Conservation (phyloP, 2,329 filamentous ascomycete species). For the Aspergillus phoenicis region DNA sequence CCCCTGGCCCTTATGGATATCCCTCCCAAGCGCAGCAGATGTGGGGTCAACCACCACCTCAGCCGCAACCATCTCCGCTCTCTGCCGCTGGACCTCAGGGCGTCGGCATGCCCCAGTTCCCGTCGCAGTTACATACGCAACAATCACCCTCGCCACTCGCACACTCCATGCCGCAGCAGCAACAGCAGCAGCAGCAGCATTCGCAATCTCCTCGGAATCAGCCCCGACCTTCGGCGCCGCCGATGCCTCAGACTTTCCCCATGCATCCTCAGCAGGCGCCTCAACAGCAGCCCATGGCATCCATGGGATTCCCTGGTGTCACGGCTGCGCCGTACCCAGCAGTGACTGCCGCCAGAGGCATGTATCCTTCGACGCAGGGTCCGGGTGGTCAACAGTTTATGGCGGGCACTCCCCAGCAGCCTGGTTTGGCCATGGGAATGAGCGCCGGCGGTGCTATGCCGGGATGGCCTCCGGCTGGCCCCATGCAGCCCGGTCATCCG, state of each 20-base stretch:
- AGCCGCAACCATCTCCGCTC: slow-evolving; percentile 64
- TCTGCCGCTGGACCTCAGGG: slow-evolving; percentile 42
- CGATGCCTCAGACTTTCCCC: slow-evolving; percentile 41
- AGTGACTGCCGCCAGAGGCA: slow-evolving; percentile 36
- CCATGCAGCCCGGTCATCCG: slow-evolving; percentile 42
- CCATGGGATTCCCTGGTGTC: slow-evolving; percentile 41
- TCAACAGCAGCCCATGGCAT: slow-evolving; percentile 39
- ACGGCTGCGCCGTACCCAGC: slow-evolving; percentile 36
- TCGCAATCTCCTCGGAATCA: slow-evolving; percentile 49
- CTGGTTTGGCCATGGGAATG: slow-evolving; percentile 41
- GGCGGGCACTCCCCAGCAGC: slow-evolving; percentile 38
- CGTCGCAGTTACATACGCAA: slow-evolving; percentile 42
- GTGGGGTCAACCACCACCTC: slow-evolving; percentile 66
- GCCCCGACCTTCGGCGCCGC: slow-evolving; percentile 38
- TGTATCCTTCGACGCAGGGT: slow-evolving; percentile 42
- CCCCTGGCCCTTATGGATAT: slow-evolving; percentile 55
- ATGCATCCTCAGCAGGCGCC: slow-evolving; percentile 40
- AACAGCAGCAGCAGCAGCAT: slow-evolving; percentile 42
- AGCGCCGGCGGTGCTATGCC: slow-evolving; percentile 37
- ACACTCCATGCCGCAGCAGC: slow-evolving; percentile 38
- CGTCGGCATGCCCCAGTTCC: slow-evolving; percentile 44
- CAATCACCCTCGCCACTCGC: slow-evolving; percentile 40
- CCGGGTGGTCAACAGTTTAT: slow-evolving; percentile 39
- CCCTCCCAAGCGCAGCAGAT: slow-evolving; percentile 63
- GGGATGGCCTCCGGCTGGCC: slow-evolving; percentile 41